Conservation (phyloP, 176 grass and related monocot genomes). For the Tillandsia leiboldiana region DNA sequence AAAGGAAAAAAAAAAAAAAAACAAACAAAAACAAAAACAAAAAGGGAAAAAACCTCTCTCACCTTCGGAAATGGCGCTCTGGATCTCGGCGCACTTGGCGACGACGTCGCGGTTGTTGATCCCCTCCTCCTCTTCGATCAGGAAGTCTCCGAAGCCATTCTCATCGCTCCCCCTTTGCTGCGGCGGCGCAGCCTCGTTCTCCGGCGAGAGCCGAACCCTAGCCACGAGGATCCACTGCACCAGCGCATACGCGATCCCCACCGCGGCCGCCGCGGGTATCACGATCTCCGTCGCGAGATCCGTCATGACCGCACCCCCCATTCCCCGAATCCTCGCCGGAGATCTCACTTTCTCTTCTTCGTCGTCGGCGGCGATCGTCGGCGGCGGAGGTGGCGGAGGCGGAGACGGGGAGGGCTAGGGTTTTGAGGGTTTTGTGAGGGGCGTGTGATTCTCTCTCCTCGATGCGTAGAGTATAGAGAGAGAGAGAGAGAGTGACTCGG, state of each 20-base stretch:
- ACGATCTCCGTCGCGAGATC: conserved; percentile 51
- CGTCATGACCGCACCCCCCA: conserved; percentile 40
- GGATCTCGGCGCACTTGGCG: conserved; percentile 83
- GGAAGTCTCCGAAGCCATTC: conserved; percentile 51
- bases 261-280: conserved; percentile 41
- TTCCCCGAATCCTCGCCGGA: conserved; percentile 31
- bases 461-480: background rate
- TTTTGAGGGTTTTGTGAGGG: background rate
- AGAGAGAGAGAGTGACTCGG: background rate
- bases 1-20: background rate
- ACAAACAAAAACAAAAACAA: background rate
- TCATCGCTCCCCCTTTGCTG: conserved; percentile 17
- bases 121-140: conserved; percentile 95
- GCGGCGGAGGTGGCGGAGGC: background rate
- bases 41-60: conserved; percentile 7
- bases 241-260: conserved; percentile 67
- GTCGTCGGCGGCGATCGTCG: background rate
- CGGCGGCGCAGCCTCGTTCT: conserved; percentile 16
- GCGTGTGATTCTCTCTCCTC: conserved; percentile 2
- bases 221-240: conserved; percentile 75
- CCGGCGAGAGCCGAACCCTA: conserved; percentile 55
- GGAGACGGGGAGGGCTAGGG: background rate
- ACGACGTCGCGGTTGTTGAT: conserved; percentile 93
- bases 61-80: conserved; percentile 82
- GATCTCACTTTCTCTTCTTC: background rate